Conservation (phyloP, 2,329 filamentous ascomycete species). For the Botryosphaeria dothidea region DNA sequence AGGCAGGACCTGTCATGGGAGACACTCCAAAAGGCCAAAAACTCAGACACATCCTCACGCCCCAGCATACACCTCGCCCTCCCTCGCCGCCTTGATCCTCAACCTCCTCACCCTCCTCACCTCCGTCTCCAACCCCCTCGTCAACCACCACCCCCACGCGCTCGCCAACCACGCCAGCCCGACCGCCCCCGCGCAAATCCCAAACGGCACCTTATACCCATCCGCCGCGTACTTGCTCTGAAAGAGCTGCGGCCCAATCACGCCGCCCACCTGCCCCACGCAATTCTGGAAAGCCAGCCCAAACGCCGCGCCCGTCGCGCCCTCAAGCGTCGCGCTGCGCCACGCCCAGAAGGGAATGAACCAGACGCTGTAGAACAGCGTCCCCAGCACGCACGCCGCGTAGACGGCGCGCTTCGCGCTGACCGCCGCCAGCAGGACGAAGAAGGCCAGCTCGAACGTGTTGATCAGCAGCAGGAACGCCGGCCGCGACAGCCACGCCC, state of each 20-base stretch:
- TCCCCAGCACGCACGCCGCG: conserved; percentile 47
- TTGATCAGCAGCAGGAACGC: conserved; percentile 45
- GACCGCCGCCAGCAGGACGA: conserved; percentile 46
- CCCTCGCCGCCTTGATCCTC: conserved; percentile 24
- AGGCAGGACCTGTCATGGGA: too few relatives aligned
- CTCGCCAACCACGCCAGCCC: conserved; percentile 36
- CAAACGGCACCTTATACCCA: conserved; percentile 41
- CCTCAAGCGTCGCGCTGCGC: conserved; percentile 44
- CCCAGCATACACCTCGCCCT: conserved; percentile 20
- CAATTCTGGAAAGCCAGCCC: conserved; percentile 46
- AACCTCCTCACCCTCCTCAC: conserved; percentile 30
- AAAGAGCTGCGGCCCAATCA: conserved; percentile 48
- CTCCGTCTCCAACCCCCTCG: conserved; percentile 43
- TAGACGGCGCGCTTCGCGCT: conserved; percentile 43
- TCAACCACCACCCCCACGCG: conserved; percentile 46
- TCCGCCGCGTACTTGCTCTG: conserved; percentile 44
- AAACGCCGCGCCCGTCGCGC: conserved; percentile 48
- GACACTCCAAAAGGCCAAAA: too few relatives aligned
- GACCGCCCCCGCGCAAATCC: conserved; percentile 39
- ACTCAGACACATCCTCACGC: too few relatives aligned
- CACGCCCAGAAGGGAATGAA: conserved; percentile 51
- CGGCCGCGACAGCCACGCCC: conserved; percentile 43
- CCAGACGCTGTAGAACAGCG: conserved; percentile 45
- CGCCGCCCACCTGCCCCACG: conserved; percentile 49
- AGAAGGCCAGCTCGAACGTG: conserved; percentile 44